These are phyloP conservation scores for Podila clonocystis DNA, from an alignment of 192 early-diverging fungal genomes.

Conservation along the genomic window DNA sequence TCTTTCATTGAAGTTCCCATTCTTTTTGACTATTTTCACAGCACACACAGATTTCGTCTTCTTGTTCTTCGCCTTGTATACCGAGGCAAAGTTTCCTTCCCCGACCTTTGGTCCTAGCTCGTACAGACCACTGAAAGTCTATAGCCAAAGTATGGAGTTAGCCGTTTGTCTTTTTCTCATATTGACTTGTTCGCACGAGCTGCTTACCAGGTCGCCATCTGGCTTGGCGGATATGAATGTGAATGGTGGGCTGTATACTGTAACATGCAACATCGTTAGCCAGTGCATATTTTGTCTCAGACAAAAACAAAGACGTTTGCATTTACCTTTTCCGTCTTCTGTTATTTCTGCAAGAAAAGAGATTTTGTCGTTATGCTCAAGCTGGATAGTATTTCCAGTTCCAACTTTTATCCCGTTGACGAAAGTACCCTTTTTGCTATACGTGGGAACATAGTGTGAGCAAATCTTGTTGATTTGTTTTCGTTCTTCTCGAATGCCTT, in stretches of 20 bases:
- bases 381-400: slow-evolving; percentile 56
- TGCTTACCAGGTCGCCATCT: slow-evolving; percentile 21
- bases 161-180: background rate
- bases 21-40: slow-evolving; percentile 80
- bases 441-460: background rate
- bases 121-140: slow-evolving; percentile 50
- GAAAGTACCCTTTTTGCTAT: slow-evolving; percentile 78
- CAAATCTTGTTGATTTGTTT: background rate
- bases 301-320: slow-evolving; percentile 3
- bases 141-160: background rate
- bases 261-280: too few species aligned
- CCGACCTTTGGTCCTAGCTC: slow-evolving; percentile 35
- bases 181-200: background rate
- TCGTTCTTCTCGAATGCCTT: background rate
- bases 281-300: too few species aligned
- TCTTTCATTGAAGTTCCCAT: slow-evolving; percentile 70
- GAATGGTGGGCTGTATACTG: too few species aligned
- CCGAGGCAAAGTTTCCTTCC: slow-evolving; percentile 72
- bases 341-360: slow-evolving; percentile 58
- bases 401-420: slow-evolving; percentile 68
- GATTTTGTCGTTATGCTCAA: slow-evolving; percentile 73
- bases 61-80: slow-evolving; percentile 62
- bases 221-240: slow-evolving; percentile 41
- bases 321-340: slow-evolving; percentile 1
- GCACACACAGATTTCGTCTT: slow-evolving; percentile 65